Evolutionary conservation across 805 yeast genomes (phyloP), one percentile per base, ranked within the genome.

Genomic region (Candida jianshihensis): DNA sequence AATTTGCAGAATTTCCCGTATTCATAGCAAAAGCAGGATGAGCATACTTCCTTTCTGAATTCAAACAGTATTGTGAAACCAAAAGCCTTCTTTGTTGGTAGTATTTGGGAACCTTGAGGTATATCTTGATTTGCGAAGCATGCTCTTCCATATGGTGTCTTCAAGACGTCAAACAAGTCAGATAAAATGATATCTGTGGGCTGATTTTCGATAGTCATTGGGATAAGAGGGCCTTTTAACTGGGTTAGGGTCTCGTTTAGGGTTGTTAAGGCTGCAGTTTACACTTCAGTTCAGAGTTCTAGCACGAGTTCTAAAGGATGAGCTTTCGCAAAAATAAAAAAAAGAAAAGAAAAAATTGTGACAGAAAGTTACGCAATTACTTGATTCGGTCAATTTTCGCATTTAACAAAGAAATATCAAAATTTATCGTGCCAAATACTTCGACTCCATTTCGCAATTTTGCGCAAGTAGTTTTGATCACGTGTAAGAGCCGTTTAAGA

Each of bases 1-100:
- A 55, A 47, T 43, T 71, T 76, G 58, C 74, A 57, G 27, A 60
- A 58, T 24, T 54, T 58, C 0, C 82, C 81, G 42, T 63, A 51
- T 22, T 61, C 63, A 43, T 75, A 79, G 3, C 43, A 36, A 47
- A 66, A 75, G 44, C 87, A 79, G 40, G 51, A 47, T 7, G 70
- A 62, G 50, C 87, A 79, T 2, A 75, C 81, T 46, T 79, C 86
- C 43, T 76, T 78, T 34, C 73, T 67, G 51, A 75, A 78, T 4
- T 75, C 76, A 39, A 67, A 62, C 14, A 64, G 54, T 3, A 78
- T 62, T 1, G 73, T 61, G 13, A 67, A 58, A 9, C 80, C 70
- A 27, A 74, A 53, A 1, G 79, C 76, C 3, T 52, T 37, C 4
- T 49, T 41, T 14, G 73, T 68, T 8, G 31, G 38, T 27, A 71